Evolutionary conservation across 371 early-diverging fungal species (phyloP).

Genomic region (Mortierella sp.): DNA sequence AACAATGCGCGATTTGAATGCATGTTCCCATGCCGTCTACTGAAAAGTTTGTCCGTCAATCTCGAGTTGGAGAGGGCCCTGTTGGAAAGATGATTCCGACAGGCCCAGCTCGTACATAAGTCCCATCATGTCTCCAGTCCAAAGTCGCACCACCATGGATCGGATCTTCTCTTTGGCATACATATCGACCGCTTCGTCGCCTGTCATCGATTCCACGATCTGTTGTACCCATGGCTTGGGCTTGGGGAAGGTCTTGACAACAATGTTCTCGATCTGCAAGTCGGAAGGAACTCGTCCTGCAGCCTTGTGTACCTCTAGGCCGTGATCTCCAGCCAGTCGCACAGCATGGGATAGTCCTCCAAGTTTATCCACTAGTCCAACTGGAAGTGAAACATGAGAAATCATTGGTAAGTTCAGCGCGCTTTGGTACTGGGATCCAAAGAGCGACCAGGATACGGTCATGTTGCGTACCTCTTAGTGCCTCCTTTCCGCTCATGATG

Average conservation of each 20-base stretch:
- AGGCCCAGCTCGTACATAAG: conserved; percentile 26
- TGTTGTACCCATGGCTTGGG: conserved; percentile 50
- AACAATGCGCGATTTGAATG: not conserved
- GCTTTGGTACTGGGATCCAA: too few species aligned
- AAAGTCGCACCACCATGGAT: conserved; percentile 41
- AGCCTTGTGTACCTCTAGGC: conserved; percentile 44
- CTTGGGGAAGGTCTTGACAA: conserved; percentile 55
- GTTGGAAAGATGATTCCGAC: conserved; percentile 5
- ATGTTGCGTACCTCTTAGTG: conserved; percentile 38
- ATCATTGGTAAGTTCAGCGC: not conserved
- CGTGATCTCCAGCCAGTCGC: conserved; percentile 56
- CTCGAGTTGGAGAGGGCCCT: conserved; percentile 19
- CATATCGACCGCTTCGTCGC: conserved; percentile 52
- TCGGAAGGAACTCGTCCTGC: conserved; percentile 30
- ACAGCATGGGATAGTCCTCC: conserved; percentile 58
- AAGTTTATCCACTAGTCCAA: conserved; percentile 65
- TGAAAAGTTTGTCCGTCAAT: conserved; percentile 28
- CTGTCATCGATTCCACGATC: conserved; percentile 39
- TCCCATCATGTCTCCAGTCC: conserved; percentile 34
- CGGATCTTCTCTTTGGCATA: conserved; percentile 43
- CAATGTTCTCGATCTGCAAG: conserved; percentile 37
- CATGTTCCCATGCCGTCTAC: not conserved
- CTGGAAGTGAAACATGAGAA: conserved; percentile 7
- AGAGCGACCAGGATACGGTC: not conserved
- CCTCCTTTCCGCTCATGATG: conserved; percentile 66